A percentile compares a stretch with the other conserved stretches of the same genome.
These are phyloP conservation scores for Groenewaldozyma tartarivorans DNA, from an alignment of 805 yeast genomes.

Conservation along the genomic window DNA sequence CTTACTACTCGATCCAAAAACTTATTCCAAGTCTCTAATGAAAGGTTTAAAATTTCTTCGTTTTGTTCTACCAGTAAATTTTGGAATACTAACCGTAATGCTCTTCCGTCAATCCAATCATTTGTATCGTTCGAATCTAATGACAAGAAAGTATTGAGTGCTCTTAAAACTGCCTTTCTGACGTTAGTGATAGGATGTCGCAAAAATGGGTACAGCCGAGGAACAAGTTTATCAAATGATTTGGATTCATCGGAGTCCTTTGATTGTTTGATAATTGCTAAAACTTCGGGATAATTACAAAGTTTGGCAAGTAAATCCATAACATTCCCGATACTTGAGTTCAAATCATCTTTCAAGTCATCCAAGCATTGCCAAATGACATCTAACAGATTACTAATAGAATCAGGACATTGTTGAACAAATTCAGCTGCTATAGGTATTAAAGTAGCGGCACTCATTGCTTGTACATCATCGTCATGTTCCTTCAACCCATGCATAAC, in stretches of 20 bases:
- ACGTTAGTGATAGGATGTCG: constrained; percentile 91
- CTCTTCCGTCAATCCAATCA: constrained; percentile 70
- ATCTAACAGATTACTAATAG: constrained; percentile 38
- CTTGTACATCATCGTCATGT: constrained; percentile 90
- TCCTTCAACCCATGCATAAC: constrained; percentile 77
- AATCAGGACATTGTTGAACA: constrained; percentile 48
- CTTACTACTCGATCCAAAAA: constrained; percentile 32
- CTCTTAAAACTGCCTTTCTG: constrained; percentile 75
- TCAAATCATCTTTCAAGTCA: constrained; percentile 79
- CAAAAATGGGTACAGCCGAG: constrained; percentile 82
- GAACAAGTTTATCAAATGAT: constrained; percentile 70
- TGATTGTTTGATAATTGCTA: constrained; percentile 61
- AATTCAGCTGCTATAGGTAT: constrained; percentile 86
- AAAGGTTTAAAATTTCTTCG: constrained; percentile 52
- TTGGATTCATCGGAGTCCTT: constrained; percentile 32
- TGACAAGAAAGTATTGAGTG: constrained; percentile 63
- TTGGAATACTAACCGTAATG: constrained; percentile 72
- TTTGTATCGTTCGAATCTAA: constrained; percentile 34
- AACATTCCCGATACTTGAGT: constrained; percentile 91
- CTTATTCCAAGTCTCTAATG: constrained; percentile 50
- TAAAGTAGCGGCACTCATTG: constrained; percentile 89
- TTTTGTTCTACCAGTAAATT: constrained; percentile 87
- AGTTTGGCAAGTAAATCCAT: constrained; percentile 88
- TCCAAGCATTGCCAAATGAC: constrained; percentile 90
- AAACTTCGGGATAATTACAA: constrained; percentile 71